Evolutionary conservation across 2,329 filamentous ascomycete genomes (phyloP), one percentile per base, ranked within the genome.

Genomic region (Pyricularia pennisetigena): DNA sequence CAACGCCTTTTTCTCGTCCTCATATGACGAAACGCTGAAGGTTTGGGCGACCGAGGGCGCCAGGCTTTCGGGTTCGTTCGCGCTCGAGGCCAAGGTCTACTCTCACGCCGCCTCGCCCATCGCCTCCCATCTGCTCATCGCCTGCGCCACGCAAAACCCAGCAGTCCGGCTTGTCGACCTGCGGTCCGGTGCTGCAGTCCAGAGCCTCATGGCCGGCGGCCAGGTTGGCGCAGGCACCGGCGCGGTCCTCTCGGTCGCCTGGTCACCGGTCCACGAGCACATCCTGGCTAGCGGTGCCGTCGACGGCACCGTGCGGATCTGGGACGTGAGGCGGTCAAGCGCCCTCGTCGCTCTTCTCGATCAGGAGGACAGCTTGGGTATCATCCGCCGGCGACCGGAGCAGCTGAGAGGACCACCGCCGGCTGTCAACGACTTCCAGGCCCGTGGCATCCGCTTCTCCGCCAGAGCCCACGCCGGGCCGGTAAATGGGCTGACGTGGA

Each of bases 401-500:
- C 24, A 28, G 24, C 28, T 28, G 12, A 54, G 20, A 20, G 41
- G 41, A 8, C 41, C 41, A 8, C 41, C 41, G 20, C 41, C 41
- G 41, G 64, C 64, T 8, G 64, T 24, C 29, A 41, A 41, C 64
- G 64, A 41, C 64, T 74, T 74, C 71, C 62, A 73, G 73, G 70
- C 71, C 71, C 63, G 74, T 70, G 69, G 71, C 71, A 69, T 86
- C 62, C 85, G 79, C 75, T 81, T 73, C 74, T 79, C 84, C 2
- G 84, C 85, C 4, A 85, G 83, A 71, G 93, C 94, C 0, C 94
- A 98, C 74, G 84, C 85, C 12, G 93, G 91, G 3, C 86, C 92
- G 1, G 93, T 96, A 1, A 97, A 97, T 70, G 92, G 91, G 0
- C 81, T 97, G 8, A 83, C 88, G 0, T 98, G 93, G 93, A 94